Evolutionary conservation across 179 eudicot species (phyloP), one percentile per base, ranked within the genome.

Genomic region (Beta macrorhiza): DNA sequence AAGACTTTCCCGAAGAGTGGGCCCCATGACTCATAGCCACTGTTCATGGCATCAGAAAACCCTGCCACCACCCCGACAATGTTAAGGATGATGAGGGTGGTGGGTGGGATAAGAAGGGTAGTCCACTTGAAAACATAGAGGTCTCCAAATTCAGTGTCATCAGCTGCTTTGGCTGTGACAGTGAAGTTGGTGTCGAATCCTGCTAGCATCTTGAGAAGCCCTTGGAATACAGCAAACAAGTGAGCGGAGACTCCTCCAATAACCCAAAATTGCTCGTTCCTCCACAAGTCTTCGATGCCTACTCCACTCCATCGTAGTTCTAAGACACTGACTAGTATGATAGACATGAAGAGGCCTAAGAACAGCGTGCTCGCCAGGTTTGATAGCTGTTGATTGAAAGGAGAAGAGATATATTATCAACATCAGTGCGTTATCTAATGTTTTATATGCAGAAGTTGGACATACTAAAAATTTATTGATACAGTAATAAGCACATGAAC

Each of bases 181-280:
- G 90, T 88, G 76, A 88, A 88, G 82, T 88, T 88, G 29, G 90
- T 88, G 84, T 88, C 88, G n/a, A 86, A 42, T 0, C 88, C 90
- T 22, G 89, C 90, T 7, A 86, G 79, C 82, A 86, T 87, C 67
- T 88, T 88, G 15, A 88, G 87, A 22, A 88, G 68, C 10, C 90
- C 90, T 80, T 88, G 90, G 87, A 88, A 88, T n/a, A 88, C 89
- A 2, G 90, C 90, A 51, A 88, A 88, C 62, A 88, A 67, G 4
- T 88, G 90, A 49, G 88, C 87, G 0, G 90, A 88, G 78, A 86
- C 90, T 11, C 90, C 90, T 29, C 90, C 89, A 7, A 88, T 88
- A 2, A 88, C 89, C 90, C 90, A 88, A 19, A 88, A 88, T 53
- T 88, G 90, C 87, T 88, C 90, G 80, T 86, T 88, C 19, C 90